A percentile compares a stretch with the other conserved stretches of the same genome.
Evolutionary conservation across 129 eudicot genomes (phyloP).

Genomic region (Smallanthus sonchifolius): DNA sequence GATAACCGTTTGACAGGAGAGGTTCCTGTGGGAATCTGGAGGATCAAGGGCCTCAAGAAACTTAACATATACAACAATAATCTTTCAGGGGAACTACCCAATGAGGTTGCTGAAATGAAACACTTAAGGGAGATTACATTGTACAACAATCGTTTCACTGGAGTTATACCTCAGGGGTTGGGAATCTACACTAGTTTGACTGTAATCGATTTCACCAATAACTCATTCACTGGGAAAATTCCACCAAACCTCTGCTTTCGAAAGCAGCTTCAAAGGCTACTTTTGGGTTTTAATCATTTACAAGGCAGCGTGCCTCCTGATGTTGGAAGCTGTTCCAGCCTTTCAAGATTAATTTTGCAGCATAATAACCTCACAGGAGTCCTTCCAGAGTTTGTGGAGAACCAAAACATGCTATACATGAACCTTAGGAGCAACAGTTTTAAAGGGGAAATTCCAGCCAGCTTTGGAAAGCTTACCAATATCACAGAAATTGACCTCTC

Average conservation of each 20-base stretch:
- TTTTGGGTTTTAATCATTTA: constrained; percentile 54
- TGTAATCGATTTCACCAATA: constrained; percentile 58
- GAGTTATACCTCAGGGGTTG: constrained; percentile 66
- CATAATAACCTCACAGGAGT: constrained; percentile 61
- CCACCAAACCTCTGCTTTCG: constrained; percentile 71
- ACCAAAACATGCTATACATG: constrained; percentile 38
- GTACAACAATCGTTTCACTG: constrained; percentile 60
- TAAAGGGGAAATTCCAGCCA: constrained; percentile 53
- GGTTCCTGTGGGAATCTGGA: constrained; percentile 66
- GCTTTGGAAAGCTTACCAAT: constrained; percentile 44
- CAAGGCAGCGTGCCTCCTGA: constrained; percentile 61
- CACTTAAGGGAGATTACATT: constrained; percentile 47
- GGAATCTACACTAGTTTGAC: constrained; percentile 69
- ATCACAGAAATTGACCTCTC: constrained; percentile 53
- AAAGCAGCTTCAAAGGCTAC: constrained; percentile 49
- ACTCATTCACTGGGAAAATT: constrained; percentile 64
- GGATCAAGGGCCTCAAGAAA: constrained; percentile 45
- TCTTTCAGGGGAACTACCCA: constrained; percentile 67
- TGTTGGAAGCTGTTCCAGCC: constrained; percentile 65
- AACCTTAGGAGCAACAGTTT: constrained; percentile 56
- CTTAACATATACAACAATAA: constrained; percentile 51
- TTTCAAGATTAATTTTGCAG: constrained; percentile 53
- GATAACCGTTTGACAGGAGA: constrained; percentile 67
- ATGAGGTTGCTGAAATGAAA: constrained; percentile 50
- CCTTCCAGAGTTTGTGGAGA: constrained; percentile 61